Percentiles rank a stretch among this genome's conserved stretches.
Conservation (phyloP, 2,329 filamentous ascomycete species). For the Fusarium mangiferae region DNA sequence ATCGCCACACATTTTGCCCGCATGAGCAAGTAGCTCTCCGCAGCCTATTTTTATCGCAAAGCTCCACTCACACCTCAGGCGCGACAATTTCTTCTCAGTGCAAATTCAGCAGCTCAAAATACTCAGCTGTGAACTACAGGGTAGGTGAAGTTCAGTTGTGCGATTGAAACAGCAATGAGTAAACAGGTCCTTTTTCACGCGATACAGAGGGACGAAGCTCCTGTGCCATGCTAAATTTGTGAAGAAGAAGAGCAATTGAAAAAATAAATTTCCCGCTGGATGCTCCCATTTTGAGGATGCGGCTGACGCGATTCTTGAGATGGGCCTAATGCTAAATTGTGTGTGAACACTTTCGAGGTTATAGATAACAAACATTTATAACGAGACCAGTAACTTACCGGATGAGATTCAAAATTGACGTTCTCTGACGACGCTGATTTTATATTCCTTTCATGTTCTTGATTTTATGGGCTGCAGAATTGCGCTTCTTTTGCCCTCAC, state of each 20-base stretch:
- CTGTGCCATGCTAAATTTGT: rapidly evolving
- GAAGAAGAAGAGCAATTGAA: too few relatives aligned
- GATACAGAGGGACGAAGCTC: background rate
- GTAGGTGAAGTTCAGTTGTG: background rate
- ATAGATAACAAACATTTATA: too few relatives aligned
- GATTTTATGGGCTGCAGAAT: too few relatives aligned
- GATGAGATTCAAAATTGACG: too few relatives aligned
- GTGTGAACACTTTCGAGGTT: rapidly evolving
- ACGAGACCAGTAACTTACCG: too few relatives aligned
- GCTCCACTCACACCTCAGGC: background rate
- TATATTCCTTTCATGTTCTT: too few relatives aligned
- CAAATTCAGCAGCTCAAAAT: too few relatives aligned
- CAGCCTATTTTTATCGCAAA: rapidly evolving
- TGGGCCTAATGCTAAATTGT: rapidly evolving
- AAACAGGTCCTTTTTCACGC: background rate
- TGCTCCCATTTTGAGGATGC: background rate
- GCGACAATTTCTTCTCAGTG: background rate
- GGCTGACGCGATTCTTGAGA: rapidly evolving
- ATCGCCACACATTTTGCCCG: rapidly evolving
- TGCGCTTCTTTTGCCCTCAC: background rate
- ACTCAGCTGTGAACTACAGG: background rate
- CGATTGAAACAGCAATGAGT: background rate
- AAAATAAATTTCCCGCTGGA: too few relatives aligned
- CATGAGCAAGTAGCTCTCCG: background rate
- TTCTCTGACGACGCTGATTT: too few relatives aligned